Evolutionary conservation across 1,284 basidiomycete species (phyloP).

Genomic region (Kwoniella shivajii): DNA sequence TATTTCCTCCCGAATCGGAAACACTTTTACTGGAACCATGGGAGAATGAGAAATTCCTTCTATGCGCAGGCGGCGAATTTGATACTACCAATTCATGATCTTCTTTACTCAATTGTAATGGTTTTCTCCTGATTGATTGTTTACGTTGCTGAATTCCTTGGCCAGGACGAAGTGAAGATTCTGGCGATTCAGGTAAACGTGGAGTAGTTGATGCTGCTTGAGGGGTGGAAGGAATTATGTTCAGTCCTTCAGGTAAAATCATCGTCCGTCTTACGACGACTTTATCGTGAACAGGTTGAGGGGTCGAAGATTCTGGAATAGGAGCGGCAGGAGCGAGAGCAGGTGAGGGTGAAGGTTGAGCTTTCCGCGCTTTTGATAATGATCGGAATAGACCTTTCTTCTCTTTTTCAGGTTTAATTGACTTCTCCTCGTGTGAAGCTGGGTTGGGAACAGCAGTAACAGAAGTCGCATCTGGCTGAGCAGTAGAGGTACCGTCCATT

Average conservation of each 20-base stretch:
- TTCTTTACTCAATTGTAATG: slow-evolving; percentile 39
- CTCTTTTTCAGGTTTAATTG: slow-evolving; percentile 9
- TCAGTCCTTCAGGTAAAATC: slow-evolving; percentile 31
- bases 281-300: slow-evolving; percentile 6
- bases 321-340: slow-evolving; percentile 3
- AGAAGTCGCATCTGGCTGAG: slow-evolving; percentile 3
- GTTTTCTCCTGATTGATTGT: slow-evolving; percentile 45
- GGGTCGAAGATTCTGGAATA: not conserved
- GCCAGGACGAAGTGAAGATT: slow-evolving; percentile 2
- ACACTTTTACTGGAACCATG: not conserved
- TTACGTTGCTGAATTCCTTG: slow-evolving; percentile 21
- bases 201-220: not conserved
- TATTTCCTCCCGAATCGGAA: not conserved
- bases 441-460: not conserved
- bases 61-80: slow-evolving; percentile 23
- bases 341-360: slow-evolving; percentile 3
- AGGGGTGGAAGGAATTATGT: slow-evolving; percentile 23
- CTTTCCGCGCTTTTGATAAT: slow-evolving; percentile 25
- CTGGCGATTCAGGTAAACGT: slow-evolving; percentile 8
- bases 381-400: slow-evolving; percentile 32
- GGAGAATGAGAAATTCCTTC: slow-evolving; percentile 15
- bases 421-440: not conserved
- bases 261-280: slow-evolving; percentile 40
- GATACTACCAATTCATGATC: slow-evolving; percentile 40
- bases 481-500: slow-evolving; percentile 13